These are phyloP conservation scores for Toxicodendron radicans DNA, from an alignment of 345 rosid genomes.

Conservation along the genomic window DNA sequence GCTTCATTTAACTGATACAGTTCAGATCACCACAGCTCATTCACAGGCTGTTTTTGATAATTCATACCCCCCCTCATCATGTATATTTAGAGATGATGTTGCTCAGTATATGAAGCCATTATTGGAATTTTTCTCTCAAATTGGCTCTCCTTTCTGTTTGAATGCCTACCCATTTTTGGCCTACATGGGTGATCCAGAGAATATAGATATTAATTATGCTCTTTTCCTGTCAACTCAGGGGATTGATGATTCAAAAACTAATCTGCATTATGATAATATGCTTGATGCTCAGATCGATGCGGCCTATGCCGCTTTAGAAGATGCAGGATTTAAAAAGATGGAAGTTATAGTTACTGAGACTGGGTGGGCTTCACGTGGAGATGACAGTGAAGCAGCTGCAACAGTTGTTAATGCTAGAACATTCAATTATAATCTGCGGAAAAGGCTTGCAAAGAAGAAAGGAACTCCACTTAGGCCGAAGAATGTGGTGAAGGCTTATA, in stretches of 20 bases:
- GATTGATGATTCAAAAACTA: constrained; percentile 60
- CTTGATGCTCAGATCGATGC: constrained; percentile 99
- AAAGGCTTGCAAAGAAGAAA: constrained; percentile 90
- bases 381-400: constrained; percentile 82
- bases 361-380: constrained; percentile 97
- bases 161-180: constrained; percentile 95
- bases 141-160: constrained; percentile 92
- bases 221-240: constrained; percentile 79
- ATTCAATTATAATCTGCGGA: constrained; percentile 84
- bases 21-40: constrained; percentile 90
- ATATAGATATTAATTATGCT: constrained; percentile 93
- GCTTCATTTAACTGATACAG: constrained; percentile 52
- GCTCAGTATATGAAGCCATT: constrained; percentile 86
- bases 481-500: constrained; percentile 66
- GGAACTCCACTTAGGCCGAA: constrained; percentile 94
- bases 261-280: constrained; percentile 89
- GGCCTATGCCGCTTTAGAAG: constrained; percentile 78
- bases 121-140: constrained; percentile 69
- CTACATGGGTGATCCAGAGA: constrained; percentile 61
- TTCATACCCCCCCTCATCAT: constrained; percentile 94
- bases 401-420: constrained; percentile 78
- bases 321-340: constrained; percentile 82
- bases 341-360: constrained; percentile 92
- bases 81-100: constrained; percentile 62
- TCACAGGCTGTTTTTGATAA: constrained; percentile 85